A percentile compares a stretch with the other conserved stretches of the same genome.
These are phyloP conservation scores for Aotearoamyces nothofagi DNA, from an alignment of 2,329 filamentous ascomycete species.

Conservation along the genomic window DNA sequence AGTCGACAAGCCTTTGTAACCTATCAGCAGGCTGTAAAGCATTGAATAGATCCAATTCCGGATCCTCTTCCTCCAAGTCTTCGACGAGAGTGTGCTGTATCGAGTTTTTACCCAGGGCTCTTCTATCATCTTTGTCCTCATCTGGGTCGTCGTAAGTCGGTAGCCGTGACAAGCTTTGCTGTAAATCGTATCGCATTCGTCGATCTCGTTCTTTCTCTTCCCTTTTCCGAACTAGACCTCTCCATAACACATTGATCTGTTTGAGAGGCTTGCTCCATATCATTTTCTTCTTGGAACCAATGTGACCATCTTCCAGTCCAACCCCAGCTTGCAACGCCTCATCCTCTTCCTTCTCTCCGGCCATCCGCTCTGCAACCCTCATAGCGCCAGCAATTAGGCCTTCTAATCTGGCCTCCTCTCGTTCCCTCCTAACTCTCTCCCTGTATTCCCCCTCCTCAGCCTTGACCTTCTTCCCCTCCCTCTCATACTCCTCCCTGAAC, in stretches of 20 bases:
- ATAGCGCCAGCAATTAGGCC: conserved; percentile 63
- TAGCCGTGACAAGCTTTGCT: conserved; percentile 45
- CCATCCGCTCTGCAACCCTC: conserved; percentile 66
- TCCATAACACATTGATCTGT: conserved; percentile 64
- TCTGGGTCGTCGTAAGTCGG: conserved; percentile 54
- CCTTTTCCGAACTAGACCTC: conserved; percentile 55
- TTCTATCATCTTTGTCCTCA: conserved; percentile 57
- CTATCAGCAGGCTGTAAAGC: conserved; percentile 50
- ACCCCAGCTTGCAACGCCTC: conserved; percentile 6
- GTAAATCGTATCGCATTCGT: conserved; percentile 47
- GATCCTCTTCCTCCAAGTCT: conserved; percentile 63
- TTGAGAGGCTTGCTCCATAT: conserved; percentile 37
- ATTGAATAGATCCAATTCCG: conserved; percentile 69
- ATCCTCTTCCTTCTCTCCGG: conserved; percentile 14
- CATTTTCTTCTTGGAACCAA: conserved; percentile 15
- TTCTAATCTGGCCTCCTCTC: conserved; percentile 53
- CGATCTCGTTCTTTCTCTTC: conserved; percentile 55
- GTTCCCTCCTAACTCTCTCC: conserved; percentile 54
- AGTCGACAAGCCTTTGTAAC: conserved; percentile 47
- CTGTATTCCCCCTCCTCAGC: conserved; percentile 58
- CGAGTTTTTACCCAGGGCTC: conserved; percentile 45
- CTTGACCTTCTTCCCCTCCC: conserved; percentile 41
- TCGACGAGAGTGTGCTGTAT: conserved; percentile 44
- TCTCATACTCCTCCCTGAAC: conserved; percentile 44
- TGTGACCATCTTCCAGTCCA: conserved; percentile 9